A percentile compares a stretch with the other conserved stretches of the same genome.
phyloP scores from a whole-genome alignment of 2,329 filamentous ascomycete species.

The Aspergillus sp. region DNA sequence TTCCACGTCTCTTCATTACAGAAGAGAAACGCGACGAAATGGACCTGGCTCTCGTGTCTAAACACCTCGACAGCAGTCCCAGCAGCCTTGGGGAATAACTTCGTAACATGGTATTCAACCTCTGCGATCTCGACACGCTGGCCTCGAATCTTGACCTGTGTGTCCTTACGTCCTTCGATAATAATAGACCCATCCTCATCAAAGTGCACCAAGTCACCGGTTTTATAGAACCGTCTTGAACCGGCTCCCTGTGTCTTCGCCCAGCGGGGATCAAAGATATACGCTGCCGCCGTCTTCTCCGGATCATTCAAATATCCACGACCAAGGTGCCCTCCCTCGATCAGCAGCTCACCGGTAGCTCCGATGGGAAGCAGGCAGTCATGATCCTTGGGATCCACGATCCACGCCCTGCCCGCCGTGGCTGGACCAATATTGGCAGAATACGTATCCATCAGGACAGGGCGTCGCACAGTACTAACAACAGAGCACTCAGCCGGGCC shows the following conservation, averaged over 20 bases:
- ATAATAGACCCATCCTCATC: neutral
- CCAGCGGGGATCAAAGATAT: neutral
- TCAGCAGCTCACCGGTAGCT: neutral
- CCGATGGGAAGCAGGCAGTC: neutral
- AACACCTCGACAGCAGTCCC: neutral
- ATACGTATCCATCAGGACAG: too few species aligned
- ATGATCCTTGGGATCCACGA: neutral
- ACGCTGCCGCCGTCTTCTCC: neutral
- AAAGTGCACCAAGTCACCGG: slow-evolving; percentile 1
- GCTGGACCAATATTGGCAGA: neutral
- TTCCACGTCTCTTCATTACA: neutral
- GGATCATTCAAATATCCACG: neutral
- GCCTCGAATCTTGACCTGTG: slow-evolving; percentile 2
- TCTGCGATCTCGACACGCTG: slow-evolving; percentile 1
- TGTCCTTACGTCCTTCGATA: slow-evolving; percentile 5
- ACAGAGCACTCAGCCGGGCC: neutral
- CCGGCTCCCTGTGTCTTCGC: neutral
- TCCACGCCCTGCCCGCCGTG: neutral
- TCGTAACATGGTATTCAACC: neutral
- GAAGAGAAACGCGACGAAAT: neutral
- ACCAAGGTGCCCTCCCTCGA: neutral
- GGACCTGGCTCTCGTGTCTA: neutral
- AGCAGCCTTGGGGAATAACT: neutral
- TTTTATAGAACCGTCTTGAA: neutral
- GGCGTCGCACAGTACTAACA: neutral